phyloP scores from a whole-genome alignment of 164 flowering plant genomes.

The Magnolia kwangsiensis region DNA sequence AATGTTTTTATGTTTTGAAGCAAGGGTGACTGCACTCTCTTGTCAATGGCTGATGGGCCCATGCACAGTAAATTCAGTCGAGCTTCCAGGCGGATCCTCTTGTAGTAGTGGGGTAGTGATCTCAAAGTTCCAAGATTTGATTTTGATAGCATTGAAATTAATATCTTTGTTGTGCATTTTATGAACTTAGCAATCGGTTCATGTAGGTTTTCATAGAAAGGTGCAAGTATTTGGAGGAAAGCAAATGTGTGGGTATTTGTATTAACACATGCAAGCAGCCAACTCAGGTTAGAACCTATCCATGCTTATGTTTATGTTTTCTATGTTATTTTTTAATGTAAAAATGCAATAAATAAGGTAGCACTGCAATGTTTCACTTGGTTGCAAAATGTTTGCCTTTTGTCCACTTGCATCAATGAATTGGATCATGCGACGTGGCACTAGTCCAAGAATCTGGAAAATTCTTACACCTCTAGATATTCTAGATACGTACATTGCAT shows the following conservation, averaged over 20 bases:
- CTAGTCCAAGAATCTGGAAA: neutral
- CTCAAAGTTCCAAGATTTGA: neutral
- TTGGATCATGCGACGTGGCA: neutral
- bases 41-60: slow-evolving; percentile 97
- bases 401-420: neutral
- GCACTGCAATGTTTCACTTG: neutral
- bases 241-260: slow-evolving; percentile 90
- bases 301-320: neutral
- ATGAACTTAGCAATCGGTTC: neutral
- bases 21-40: slow-evolving; percentile 83
- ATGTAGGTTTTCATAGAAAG: slow-evolving; percentile 82
- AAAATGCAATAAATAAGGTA: too few species aligned
- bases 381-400: neutral
- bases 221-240: slow-evolving; percentile 91
- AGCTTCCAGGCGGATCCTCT: slow-evolving; percentile 72
- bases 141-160: neutral
- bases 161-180: neutral
- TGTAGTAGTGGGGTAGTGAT: slow-evolving; percentile 66
- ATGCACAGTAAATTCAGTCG: slow-evolving; percentile 64
- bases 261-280: slow-evolving; percentile 90
- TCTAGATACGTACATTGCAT: neutral
- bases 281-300: slow-evolving; percentile 62
- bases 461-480: neutral
- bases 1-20: slow-evolving; percentile 35
- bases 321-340: neutral